phyloP scores from a whole-genome alignment of 2,329 filamentous ascomycete genomes.

The Colletotrichum chrysophilum region DNA sequence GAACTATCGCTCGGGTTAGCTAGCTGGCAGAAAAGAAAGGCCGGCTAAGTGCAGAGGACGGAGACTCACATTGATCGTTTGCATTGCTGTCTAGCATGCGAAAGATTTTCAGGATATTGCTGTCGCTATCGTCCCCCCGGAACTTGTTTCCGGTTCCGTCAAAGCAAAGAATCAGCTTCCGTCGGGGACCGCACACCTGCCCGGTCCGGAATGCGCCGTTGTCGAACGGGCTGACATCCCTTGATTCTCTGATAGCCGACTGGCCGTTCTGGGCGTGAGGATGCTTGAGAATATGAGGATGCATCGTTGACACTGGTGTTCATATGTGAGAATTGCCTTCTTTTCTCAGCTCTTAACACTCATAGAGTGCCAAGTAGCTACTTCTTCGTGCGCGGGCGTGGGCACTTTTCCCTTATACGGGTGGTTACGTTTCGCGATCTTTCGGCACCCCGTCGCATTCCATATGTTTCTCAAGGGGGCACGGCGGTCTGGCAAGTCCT shows the following conservation, averaged over 20 bases:
- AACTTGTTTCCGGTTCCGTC: slow-evolving; percentile 71
- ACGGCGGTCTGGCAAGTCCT: background rate
- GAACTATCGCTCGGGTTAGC: slow-evolving; percentile 36
- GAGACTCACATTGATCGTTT: slow-evolving; percentile 59
- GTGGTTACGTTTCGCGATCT: background rate
- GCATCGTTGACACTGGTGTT: background rate
- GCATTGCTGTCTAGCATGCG: slow-evolving; percentile 71
- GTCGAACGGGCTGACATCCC: background rate
- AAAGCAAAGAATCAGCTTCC: slow-evolving; percentile 65
- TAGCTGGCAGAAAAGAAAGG: background rate
- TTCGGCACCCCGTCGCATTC: background rate
- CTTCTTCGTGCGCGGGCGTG: background rate
- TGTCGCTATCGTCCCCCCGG: slow-evolving; percentile 66
- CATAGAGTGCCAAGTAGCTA: background rate
- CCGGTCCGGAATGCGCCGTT: background rate
- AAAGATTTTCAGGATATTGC: slow-evolving; percentile 74
- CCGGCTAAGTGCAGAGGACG: background rate
- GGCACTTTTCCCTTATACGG: background rate
- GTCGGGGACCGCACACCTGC: background rate
- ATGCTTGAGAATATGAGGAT: background rate
- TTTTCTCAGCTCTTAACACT: background rate
- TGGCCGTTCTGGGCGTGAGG: background rate
- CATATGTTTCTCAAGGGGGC: background rate
- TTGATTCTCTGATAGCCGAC: background rate
- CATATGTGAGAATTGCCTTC: background rate